Evolutionary conservation across 2,329 filamentous ascomycete genomes (phyloP), one percentile per base, ranked within the genome.

Genomic region (Alternaria sp.): DNA sequence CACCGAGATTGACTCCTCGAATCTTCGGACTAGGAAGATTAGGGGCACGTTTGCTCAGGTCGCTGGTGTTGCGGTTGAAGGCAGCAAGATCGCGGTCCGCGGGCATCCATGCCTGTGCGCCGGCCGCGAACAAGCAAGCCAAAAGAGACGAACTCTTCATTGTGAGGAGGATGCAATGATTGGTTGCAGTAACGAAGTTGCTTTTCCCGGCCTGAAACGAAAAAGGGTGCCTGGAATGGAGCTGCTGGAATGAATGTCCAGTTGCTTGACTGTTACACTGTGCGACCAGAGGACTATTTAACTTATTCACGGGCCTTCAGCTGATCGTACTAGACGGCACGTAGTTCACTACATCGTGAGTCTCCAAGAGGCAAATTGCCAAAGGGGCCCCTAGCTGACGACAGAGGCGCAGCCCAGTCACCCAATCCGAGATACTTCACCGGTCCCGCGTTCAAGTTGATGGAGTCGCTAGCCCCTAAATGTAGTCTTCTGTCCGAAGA

Each of bases 1-100:
- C 81, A 8, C 86, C 85, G 4, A 87, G 74, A 67, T 88, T 87
- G 61, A 88, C 86, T 30, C 86, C 86, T 6, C 86, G 83, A 54
- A 88, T 84, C 70, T 86, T 86, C 40, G 60, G 32, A 49, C 7
- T 56, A 1, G 69, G 64, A 13, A 69, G 61, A 13, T 23, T 17
- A 17, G 43, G 32, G 2, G 50, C 50, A 30, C 60, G 60, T 26
- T 54, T 59, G 12, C 46, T 50, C 12, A 62, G 12, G n/a, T 47
- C 54, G 40, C 50, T 23, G 36, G 50, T 62, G 45, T 56, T 62
- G 47, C 50, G 44, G 26, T 62, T 62, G 32, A 62, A 62, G 9
- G 60, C 60, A 21, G 44, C 25, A 19, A 62, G 60, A 36, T 55
- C 56, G 36, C 57, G 56, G 26, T 62, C 56, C 43, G 46, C 50